Conservation (phyloP, 768 basidiomycete genomes). For the Nevesoporus exiguus region DNA sequence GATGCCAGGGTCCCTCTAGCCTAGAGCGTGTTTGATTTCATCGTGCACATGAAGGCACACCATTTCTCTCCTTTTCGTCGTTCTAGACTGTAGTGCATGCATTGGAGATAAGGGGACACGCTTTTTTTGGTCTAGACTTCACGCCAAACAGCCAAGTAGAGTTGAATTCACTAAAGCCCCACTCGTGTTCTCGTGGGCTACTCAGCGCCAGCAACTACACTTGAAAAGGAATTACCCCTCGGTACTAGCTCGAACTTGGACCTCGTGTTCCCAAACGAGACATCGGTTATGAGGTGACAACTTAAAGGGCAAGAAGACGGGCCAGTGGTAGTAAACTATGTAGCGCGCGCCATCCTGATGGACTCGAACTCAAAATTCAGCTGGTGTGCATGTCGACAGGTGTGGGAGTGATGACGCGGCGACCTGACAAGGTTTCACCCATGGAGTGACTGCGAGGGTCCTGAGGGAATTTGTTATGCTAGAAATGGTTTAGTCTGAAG, state of each 20-base stretch:
- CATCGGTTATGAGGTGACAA: conserved; percentile 4
- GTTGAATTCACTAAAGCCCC: not conserved
- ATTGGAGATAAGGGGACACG: not conserved
- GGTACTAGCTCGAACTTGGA: not conserved
- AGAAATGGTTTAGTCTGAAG: conserved; percentile 18
- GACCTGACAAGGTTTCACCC: conserved; percentile 6
- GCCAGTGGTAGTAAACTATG: conserved; percentile 1
- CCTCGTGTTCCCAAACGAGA: not conserved
- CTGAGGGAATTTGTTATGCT: conserved; percentile 10
- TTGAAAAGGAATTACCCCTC: not conserved
- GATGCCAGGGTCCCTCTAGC: not conserved
- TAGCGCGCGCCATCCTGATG: not conserved
- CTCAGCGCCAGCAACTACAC: not conserved
- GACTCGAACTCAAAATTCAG: not conserved
- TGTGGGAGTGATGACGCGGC: conserved; percentile 19
- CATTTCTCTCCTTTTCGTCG: not conserved
- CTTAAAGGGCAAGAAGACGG: not conserved
- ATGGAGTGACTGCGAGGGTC: not conserved
- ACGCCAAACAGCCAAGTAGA: not conserved
- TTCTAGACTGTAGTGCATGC: not conserved
- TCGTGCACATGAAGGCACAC: not conserved
- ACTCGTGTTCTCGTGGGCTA: not conserved
- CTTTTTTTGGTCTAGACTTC: not conserved
- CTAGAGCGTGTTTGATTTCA: not conserved
- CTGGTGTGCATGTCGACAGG: conserved; percentile 1